Conservation (phyloP, 1,139 yeast genomes). For the Kurtzmaniella quercitrusa region DNA sequence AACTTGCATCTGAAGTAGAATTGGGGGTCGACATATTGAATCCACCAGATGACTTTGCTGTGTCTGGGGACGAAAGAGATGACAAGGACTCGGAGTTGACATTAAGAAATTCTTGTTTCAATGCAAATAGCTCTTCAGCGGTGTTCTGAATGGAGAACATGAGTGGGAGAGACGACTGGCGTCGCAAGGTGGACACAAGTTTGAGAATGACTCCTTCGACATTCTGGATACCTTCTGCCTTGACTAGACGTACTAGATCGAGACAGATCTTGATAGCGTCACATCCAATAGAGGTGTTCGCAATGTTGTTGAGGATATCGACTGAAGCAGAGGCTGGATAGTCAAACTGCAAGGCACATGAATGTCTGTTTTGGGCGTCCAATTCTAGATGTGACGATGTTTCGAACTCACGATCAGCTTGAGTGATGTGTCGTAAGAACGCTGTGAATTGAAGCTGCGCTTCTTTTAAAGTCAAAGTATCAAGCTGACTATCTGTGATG, state of each 20-base stretch:
- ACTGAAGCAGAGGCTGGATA: constrained; percentile 7
- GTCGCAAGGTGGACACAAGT: constrained; percentile 8
- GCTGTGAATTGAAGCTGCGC: neutral
- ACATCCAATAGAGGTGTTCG: constrained; percentile 8
- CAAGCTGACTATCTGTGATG: neutral
- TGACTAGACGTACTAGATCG: constrained; percentile 10
- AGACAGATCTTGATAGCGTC: constrained; percentile 12
- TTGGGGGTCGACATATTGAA: neutral
- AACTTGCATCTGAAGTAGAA: neutral
- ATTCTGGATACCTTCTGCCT: constrained; percentile 3
- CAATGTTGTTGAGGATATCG: constrained; percentile 3
- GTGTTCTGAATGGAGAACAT: constrained; percentile 3
- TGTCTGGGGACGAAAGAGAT: neutral
- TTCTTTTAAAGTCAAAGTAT: constrained; percentile 1
- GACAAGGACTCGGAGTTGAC: neutral
- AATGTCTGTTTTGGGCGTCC: constrained; percentile 3
- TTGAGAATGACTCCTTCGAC: constrained; percentile 7
- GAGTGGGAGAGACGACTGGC: constrained; percentile 8
- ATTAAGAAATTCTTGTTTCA: neutral
- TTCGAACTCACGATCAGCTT: neutral
- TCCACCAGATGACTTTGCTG: neutral
- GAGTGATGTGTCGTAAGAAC: constrained; percentile 4
- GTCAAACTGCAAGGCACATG: constrained; percentile 8
- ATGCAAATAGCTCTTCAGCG: neutral
- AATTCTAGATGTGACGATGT: neutral